phyloP scores from a whole-genome alignment of 768 basidiomycete species.

The Imleria badia region DNA sequence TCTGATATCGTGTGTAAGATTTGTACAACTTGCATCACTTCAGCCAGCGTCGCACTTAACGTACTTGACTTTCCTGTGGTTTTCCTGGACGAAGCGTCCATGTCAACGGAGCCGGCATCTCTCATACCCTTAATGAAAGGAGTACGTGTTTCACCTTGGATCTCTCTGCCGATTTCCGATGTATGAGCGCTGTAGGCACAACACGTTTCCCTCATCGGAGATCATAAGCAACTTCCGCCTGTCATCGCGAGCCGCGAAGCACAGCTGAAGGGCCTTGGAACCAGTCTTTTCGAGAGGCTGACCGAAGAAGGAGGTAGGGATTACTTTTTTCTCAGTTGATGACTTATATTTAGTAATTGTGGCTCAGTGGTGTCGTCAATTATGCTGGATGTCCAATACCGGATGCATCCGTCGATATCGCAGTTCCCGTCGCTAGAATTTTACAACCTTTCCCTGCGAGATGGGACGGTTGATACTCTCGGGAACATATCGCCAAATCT shows the following conservation, averaged over 20 bases:
- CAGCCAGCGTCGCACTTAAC: slow-evolving; percentile 62
- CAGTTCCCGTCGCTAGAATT: slow-evolving; percentile 84
- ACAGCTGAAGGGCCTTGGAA: slow-evolving; percentile 65
- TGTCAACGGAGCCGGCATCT: slow-evolving; percentile 93
- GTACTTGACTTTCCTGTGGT: slow-evolving; percentile 89
- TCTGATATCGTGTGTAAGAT: slow-evolving; percentile 45
- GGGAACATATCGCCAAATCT: slow-evolving; percentile 51
- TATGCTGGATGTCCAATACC: slow-evolving; percentile 93
- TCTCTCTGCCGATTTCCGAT: slow-evolving; percentile 8
- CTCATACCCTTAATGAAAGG: slow-evolving; percentile 94
- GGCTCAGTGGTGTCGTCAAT: slow-evolving; percentile 74
- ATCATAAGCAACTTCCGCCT: slow-evolving; percentile 94
- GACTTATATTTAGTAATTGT: slow-evolving; percentile 9
- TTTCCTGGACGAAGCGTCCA: slow-evolving; percentile 92
- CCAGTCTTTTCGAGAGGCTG: slow-evolving; percentile 86
- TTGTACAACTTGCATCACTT: slow-evolving; percentile 85
- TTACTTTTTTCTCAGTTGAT: neutral
- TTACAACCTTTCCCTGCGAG: slow-evolving; percentile 65
- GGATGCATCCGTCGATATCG: slow-evolving; percentile 93
- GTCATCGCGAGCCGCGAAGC: slow-evolving; percentile 81
- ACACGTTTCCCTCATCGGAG: slow-evolving; percentile 90
- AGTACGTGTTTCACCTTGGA: slow-evolving; percentile 47
- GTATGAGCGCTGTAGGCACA: slow-evolving; percentile 50
- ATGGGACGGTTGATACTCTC: slow-evolving; percentile 66
- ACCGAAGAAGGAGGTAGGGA: slow-evolving; percentile 77